Evolutionary conservation across 768 basidiomycete species (phyloP), one percentile per base, ranked within the genome.

Genomic region (Candolleomyces aberdarensis): DNA sequence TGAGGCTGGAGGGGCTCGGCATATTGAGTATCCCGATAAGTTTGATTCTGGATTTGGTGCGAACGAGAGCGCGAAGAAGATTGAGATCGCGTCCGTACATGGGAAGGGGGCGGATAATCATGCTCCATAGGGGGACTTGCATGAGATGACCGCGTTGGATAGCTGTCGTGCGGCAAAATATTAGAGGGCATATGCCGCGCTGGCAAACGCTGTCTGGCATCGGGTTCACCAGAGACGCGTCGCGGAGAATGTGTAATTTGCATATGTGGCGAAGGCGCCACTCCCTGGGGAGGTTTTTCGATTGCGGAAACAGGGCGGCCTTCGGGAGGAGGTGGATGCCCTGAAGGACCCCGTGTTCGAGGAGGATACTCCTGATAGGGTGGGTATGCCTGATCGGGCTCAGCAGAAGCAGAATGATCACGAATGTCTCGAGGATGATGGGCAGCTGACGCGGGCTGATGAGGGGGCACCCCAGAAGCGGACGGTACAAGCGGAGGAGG

Each of bases 11-110:
- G 64, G 55, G 70, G 64, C 46, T 86, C 85, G n/a, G 78, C 68
- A 68, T 83, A 83, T 53, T 77, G 83, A 60, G 76, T 80, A 73
- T 60, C 72, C 66, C 46, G 76, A 49, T 76, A 78, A 9, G 77
- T 65, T 60, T 76, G 76, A 6, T 72, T 71, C 48, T 76, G 71
- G 44, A 73, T 71, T 48, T 78, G 79, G 61, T 78, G 83, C 41
- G 79, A 75, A 32, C 81, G 83, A 26, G 84, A 80, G 64, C 80
- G 79, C 40, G 85, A 77, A 49, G 80, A 78, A 31, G 83, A 83
- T 59, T 79, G 78, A 39, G 83, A 82, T 67, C 79, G 75, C 36
- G 80, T 78, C 52, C 78, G 80, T 50, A 80, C 72, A 63, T 81
- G 75, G 49, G 79, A 74, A 17, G 78, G 71, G 40, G 72, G 73